Percentiles rank a stretch among this genome's conserved stretches.
These are phyloP conservation scores for Pichia nakasei DNA, from an alignment of 805 yeast species.

Conservation along the genomic window DNA sequence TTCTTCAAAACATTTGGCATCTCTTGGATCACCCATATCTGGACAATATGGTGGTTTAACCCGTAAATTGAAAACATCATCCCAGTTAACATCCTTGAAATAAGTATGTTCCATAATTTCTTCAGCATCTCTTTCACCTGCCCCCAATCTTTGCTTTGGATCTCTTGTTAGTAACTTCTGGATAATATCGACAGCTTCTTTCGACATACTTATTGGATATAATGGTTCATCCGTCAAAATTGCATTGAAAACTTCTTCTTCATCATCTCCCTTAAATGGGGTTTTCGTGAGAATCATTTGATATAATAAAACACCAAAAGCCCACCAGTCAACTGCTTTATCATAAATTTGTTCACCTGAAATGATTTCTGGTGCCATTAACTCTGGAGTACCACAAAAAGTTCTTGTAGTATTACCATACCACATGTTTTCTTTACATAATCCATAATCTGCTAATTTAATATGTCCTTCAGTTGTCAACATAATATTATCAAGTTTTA, in stretches of 20 bases:
- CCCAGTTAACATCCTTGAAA: conserved; percentile 83
- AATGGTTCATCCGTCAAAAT: conserved; percentile 93
- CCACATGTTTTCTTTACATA: conserved; percentile 76
- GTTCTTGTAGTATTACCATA: conserved; percentile 77
- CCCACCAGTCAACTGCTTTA: conserved; percentile 99
- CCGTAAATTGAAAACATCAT: conserved; percentile 62
- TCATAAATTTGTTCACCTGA: conserved; percentile 81
- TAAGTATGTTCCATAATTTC: conserved; percentile 96
- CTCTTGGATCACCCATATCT: conserved; percentile 77
- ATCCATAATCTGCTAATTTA: conserved; percentile 94
- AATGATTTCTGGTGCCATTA: conserved; percentile 97
- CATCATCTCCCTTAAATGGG: conserved; percentile 87
- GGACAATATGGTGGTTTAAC: conserved; percentile 89
- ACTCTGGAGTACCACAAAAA: conserved; percentile 98
- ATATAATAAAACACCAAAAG: conserved; percentile 91
- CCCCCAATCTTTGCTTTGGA: conserved; percentile 75
- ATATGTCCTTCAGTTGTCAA: conserved; percentile 88
- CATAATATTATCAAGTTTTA: conserved; percentile 89
- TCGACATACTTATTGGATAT: conserved; percentile 95
- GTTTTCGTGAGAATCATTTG: conserved; percentile 96
- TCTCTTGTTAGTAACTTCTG: conserved; percentile 89
- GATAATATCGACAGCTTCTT: conserved; percentile 88
- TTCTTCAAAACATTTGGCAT: conserved; percentile 86
- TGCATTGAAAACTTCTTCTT: conserved; percentile 92
- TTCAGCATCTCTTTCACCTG: conserved; percentile 79